phyloP scores from a whole-genome alignment of 768 basidiomycete genomes.

The Russula brevipes region DNA sequence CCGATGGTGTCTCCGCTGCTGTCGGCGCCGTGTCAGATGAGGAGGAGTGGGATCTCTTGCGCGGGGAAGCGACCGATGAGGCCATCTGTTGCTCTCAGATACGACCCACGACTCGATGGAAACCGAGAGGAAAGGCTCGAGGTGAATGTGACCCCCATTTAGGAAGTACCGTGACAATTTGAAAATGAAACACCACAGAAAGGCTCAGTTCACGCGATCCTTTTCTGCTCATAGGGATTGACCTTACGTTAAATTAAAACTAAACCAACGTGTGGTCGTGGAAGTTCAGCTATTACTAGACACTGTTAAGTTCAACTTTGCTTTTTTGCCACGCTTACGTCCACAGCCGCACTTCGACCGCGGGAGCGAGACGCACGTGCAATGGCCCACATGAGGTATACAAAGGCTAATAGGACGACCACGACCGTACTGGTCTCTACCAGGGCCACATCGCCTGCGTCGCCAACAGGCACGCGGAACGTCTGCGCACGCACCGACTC shows the following conservation, averaged over 20 bases:
- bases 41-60: background rate
- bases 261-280: too few relatives aligned
- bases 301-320: background rate
- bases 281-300: too few relatives aligned
- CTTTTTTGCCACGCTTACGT: background rate
- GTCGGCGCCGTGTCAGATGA: background rate
- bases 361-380: background rate
- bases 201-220: background rate
- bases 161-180: background rate
- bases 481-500: background rate
- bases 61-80: background rate
- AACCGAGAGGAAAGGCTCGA: too few relatives aligned
- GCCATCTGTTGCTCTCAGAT: background rate
- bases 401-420: background rate
- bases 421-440: slow-evolving; percentile 10
- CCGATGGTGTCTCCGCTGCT: slow-evolving; percentile 28
- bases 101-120: too few relatives aligned
- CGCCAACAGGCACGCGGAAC: slow-evolving; percentile 13
- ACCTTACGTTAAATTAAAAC: too few relatives aligned
- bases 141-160: background rate
- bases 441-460: slow-evolving; percentile 5
- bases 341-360: background rate
- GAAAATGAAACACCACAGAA: background rate
- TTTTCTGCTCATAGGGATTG: too few relatives aligned
- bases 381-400: slow-evolving; percentile 4